phyloP scores from a whole-genome alignment of 495 filamentous ascomycete genomes.

The Hypoxylon lenormandii region DNA sequence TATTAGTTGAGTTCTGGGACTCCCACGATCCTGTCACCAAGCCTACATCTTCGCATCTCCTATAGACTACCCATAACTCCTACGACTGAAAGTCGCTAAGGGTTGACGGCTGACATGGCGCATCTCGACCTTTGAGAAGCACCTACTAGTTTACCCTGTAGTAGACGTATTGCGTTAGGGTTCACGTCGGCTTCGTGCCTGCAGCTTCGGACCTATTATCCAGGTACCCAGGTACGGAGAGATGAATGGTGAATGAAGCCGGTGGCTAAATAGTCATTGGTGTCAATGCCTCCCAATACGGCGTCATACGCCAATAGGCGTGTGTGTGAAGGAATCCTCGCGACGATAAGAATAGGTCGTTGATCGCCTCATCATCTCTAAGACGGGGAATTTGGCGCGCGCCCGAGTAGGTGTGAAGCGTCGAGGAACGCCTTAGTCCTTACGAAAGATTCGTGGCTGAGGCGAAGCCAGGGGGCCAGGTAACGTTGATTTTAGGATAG shows the following conservation, averaged over 20 bases:
- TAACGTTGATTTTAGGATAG: constrained; percentile 43
- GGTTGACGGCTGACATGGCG: background rate
- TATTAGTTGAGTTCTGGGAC: no score
- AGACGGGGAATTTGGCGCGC: background rate
- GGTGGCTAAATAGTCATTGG: no score
- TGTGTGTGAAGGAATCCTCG: constrained; percentile 5
- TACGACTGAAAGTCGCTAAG: background rate
- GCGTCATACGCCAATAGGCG: background rate
- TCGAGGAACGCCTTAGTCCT: background rate
- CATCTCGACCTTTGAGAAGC: background rate
- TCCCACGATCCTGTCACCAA: no score
- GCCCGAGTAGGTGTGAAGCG: background rate
- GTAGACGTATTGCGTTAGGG: no score
- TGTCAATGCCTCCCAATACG: background rate
- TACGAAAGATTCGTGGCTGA: constrained; percentile 5
- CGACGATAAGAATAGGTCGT: background rate
- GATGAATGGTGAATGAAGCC: no score
- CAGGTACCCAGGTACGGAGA: no score
- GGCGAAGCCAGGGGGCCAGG: constrained; percentile 37
- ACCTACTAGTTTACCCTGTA: no score
- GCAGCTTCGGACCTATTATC: no score
- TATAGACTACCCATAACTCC: background rate
- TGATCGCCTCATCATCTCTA: constrained; percentile 13
- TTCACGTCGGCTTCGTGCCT: no score
- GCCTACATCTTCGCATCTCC: background rate